These are phyloP conservation scores for Pseudogymnoascus sp. DNA, from an alignment of 2,329 filamentous ascomycete genomes.

Conservation along the genomic window DNA sequence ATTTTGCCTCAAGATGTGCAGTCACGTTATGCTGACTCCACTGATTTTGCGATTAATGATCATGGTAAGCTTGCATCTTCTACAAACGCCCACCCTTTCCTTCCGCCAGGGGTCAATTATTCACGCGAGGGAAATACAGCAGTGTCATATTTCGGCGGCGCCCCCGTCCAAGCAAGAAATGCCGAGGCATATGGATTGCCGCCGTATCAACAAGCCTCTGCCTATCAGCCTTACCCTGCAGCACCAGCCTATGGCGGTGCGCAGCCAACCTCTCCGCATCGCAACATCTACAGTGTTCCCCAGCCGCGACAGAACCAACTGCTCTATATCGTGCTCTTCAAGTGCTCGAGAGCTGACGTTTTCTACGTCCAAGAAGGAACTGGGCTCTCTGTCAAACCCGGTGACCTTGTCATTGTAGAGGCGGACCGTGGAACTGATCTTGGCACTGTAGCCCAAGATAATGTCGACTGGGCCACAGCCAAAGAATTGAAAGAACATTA, in stretches of 20 bases:
- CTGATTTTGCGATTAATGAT: conserved; percentile 25
- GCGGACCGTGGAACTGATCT: conserved; percentile 94
- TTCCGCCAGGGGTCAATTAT: conserved; percentile 9
- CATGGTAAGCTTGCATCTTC: conserved; percentile 25
- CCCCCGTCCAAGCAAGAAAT: conserved; percentile 19
- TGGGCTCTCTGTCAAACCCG: conserved; percentile 79
- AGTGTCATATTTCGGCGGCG: conserved; percentile 27
- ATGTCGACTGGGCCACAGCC: conserved; percentile 79
- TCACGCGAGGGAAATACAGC: conserved; percentile 20
- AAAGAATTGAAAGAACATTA: conserved; percentile 87
- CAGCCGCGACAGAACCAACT: conserved; percentile 59
- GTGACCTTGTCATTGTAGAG: conserved; percentile 94
- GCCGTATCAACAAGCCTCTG: conserved; percentile 15
- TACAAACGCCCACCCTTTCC: conserved; percentile 10
- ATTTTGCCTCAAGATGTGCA: conserved; percentile 23
- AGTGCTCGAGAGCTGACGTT: conserved; percentile 88
- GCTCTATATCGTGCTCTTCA: conserved; percentile 89
- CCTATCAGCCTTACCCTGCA: conserved; percentile 17
- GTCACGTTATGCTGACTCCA: conserved; percentile 23
- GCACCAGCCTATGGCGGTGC: conserved; percentile 20
- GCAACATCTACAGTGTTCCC: conserved; percentile 51
- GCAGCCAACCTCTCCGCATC: conserved; percentile 52
- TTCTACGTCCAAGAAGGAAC: conserved; percentile 97
- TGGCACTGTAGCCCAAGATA: conserved; percentile 82
- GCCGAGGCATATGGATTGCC: conserved; percentile 19